Percentiles rank a stretch among this genome's conserved stretches.
Conservation (phyloP, 768 basidiomycete genomes). For the Russula olivacea region DNA sequence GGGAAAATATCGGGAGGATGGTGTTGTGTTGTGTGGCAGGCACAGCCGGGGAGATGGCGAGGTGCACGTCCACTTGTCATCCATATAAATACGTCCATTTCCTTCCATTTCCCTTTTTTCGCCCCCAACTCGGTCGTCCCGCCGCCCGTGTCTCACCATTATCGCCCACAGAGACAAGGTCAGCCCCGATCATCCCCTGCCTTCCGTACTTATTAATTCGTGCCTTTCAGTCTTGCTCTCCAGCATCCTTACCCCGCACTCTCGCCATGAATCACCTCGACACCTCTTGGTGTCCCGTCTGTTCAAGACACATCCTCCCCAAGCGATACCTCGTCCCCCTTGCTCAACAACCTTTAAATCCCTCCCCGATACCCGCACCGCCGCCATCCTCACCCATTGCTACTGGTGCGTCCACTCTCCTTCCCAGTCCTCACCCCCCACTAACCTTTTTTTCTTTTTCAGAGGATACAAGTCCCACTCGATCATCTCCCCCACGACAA, state of each 20-base stretch:
- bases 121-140: slow-evolving; percentile 19
- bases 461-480: slow-evolving; percentile 28
- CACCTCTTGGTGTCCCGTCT: slow-evolving; percentile 76
- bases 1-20: slow-evolving; percentile 16
- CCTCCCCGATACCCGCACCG: slow-evolving; percentile 33
- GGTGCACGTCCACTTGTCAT: not conserved
- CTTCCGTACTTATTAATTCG: slow-evolving; percentile 15
- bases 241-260: not conserved
- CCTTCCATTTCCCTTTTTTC: slow-evolving; percentile 24
- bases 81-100: slow-evolving; percentile 20
- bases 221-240: not conserved
- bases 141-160: slow-evolving; percentile 13
- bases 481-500: slow-evolving; percentile 30
- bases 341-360: slow-evolving; percentile 27
- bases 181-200: slow-evolving; percentile 9
- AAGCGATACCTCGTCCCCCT: slow-evolving; percentile 56
- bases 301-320: slow-evolving; percentile 74
- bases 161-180: slow-evolving; percentile 17
- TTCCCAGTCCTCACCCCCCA: slow-evolving; percentile 3
- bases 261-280: slow-evolving; percentile 39
- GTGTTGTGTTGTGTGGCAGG: slow-evolving; percentile 15
- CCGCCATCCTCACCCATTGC: slow-evolving; percentile 37
- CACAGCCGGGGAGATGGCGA: slow-evolving; percentile 19
- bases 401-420: slow-evolving; percentile 34
- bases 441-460: slow-evolving; percentile 25